Evolutionary conservation across 2,329 filamentous ascomycete species (phyloP).

Genomic region (Talaromyces marneffei): DNA sequence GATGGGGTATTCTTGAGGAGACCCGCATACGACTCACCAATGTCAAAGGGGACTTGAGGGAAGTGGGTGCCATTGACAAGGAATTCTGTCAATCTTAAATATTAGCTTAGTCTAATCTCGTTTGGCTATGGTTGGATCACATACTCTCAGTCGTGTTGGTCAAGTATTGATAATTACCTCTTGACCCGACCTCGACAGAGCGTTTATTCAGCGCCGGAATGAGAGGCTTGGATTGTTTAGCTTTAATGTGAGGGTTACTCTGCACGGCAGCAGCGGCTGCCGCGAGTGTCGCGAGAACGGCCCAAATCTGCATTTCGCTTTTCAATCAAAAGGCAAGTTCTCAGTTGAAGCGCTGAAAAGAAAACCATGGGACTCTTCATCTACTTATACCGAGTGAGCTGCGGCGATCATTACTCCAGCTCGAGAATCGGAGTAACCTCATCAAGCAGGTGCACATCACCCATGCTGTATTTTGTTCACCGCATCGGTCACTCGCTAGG

Average conservation of each 20-base stretch:
- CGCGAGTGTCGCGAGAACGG: neutral
- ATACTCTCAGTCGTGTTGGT: constrained; percentile 7
- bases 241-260: constrained; percentile 11
- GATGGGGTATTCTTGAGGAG: constrained; percentile 44
- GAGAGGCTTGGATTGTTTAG: constrained; percentile 1
- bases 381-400: neutral
- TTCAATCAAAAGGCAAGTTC: neutral
- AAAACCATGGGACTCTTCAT: neutral
- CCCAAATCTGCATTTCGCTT: neutral
- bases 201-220: neutral
- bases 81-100: constrained; percentile 1
- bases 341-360: neutral
- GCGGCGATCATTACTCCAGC: neutral
- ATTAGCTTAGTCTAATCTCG: neutral
- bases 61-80: constrained; percentile 13
- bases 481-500: neutral
- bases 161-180: neutral
- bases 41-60: constrained; percentile 14
- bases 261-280: constrained; percentile 3
- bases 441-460: neutral
- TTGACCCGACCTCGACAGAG: neutral
- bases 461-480: neutral
- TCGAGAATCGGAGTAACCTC: neutral
- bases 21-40: constrained; percentile 50
- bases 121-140: neutral